phyloP scores from a whole-genome alignment of 148 eudicot species.

The Chenopodium suecicum region DNA sequence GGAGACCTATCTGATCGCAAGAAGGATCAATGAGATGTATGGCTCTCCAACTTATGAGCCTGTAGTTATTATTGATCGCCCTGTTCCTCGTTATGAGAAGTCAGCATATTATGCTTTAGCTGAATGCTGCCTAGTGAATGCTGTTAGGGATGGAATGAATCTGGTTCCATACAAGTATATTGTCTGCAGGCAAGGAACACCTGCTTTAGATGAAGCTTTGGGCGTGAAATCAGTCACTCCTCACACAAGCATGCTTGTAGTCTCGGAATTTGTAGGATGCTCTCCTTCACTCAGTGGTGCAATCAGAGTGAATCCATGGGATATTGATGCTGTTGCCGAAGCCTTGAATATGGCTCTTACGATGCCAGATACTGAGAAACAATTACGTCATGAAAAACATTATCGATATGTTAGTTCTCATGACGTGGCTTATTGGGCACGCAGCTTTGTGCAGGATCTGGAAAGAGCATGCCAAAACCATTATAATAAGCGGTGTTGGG shows the following conservation, averaged over 20 bases:
- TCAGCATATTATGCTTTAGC: constrained; percentile 73
- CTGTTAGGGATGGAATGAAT: constrained; percentile 78
- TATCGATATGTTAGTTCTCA: constrained; percentile 82
- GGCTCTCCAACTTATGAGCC: constrained; percentile 56
- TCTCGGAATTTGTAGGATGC: constrained; percentile 72
- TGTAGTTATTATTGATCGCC: constrained; percentile 60
- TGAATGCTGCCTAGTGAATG: constrained; percentile 71
- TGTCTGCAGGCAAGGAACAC: constrained; percentile 66
- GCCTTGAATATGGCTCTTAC: constrained; percentile 61
- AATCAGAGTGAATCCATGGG: constrained; percentile 82
- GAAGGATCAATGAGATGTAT: constrained; percentile 54
- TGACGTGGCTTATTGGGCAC: constrained; percentile 88
- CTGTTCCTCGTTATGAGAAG: constrained; percentile 64
- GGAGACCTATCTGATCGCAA: constrained; percentile 49
- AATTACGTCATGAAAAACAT: constrained; percentile 77
- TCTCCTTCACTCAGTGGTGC: constrained; percentile 83
- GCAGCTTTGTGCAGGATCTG: constrained; percentile 80
- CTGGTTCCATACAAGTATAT: constrained; percentile 69
- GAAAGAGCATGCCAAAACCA: constrained; percentile 84
- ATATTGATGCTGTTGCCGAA: constrained; percentile 65
- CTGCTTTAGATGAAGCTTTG: constrained; percentile 41
- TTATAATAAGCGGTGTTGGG: constrained; percentile 79
- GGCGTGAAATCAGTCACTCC: constrained; percentile 34
- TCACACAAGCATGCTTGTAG: constrained; percentile 68
- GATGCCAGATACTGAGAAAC: constrained; percentile 55